A percentile compares a stretch with the other conserved stretches of the same genome.
phyloP scores from a whole-genome alignment of 2,329 filamentous ascomycete genomes.

The Chaetothyriales sp. region DNA sequence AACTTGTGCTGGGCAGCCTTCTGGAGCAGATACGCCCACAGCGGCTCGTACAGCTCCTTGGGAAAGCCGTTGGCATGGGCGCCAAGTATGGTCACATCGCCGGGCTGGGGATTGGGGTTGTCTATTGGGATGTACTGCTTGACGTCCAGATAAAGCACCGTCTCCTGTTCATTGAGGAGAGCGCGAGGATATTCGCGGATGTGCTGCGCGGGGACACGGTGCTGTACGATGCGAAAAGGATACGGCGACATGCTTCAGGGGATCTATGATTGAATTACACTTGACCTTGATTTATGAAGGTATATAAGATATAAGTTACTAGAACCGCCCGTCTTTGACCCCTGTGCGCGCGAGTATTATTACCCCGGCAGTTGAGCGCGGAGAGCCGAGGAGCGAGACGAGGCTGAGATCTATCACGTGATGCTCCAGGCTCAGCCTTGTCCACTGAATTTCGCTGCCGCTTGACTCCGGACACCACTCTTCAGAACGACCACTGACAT shows the following conservation, averaged over 20 bases:
- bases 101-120: slow-evolving; percentile 29
- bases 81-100: slow-evolving; percentile 39
- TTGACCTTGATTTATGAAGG: no score
- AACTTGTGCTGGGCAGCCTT: slow-evolving; percentile 43
- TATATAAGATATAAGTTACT: no score
- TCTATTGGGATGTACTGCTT: slow-evolving; percentile 42
- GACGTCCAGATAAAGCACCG: slow-evolving; percentile 34
- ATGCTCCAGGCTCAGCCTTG: not conserved
- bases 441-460: not conserved
- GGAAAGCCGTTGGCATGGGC: slow-evolving; percentile 42
- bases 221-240: slow-evolving; percentile 32
- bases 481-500: not conserved
- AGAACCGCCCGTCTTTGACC: no score
- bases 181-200: slow-evolving; percentile 38
- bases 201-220: slow-evolving; percentile 33
- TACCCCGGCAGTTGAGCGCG: no score
- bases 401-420: not conserved
- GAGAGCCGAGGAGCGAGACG: no score
- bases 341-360: no score
- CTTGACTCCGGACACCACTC: not conserved
- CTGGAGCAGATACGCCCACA: slow-evolving; percentile 62
- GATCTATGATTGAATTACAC: not conserved
- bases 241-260: slow-evolving; percentile 1
- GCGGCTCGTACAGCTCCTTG: slow-evolving; percentile 60
- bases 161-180: slow-evolving; percentile 33